phyloP scores from a whole-genome alignment of 208 protist genomes.

The Crithidia thermophila region DNA sequence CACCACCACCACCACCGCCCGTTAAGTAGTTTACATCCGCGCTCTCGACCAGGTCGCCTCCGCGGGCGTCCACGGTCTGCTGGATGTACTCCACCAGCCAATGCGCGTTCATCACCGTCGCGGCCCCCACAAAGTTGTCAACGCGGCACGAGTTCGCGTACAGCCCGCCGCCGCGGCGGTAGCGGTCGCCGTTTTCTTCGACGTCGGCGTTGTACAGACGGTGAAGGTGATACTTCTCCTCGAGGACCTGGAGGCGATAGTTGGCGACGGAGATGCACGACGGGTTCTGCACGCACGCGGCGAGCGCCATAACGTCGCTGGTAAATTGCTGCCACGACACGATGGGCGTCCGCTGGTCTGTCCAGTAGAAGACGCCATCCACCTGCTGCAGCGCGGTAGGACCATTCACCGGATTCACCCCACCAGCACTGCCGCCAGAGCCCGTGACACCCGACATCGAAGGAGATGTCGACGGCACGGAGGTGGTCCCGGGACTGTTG shows the following conservation, averaged over 20 bases:
- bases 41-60: slow-evolving; percentile 75
- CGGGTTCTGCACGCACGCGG: slow-evolving; percentile 53
- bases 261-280: slow-evolving; percentile 51
- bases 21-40: slow-evolving; percentile 3
- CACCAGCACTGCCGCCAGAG: too few species aligned
- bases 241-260: slow-evolving; percentile 88
- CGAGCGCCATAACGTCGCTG: slow-evolving; percentile 57
- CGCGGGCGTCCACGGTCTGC: slow-evolving; percentile 75
- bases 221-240: slow-evolving; percentile 95
- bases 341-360: slow-evolving; percentile 42
- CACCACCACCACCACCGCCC: slow-evolving; percentile 8
- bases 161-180: slow-evolving; percentile 72
- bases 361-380: slow-evolving; percentile 67
- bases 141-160: slow-evolving; percentile 92
- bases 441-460: too few species aligned
- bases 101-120: slow-evolving; percentile 87
- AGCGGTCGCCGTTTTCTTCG: slow-evolving; percentile 68
- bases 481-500: too few species aligned
- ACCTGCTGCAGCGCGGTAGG: slow-evolving; percentile 64
- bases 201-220: slow-evolving; percentile 87
- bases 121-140: slow-evolving; percentile 92
- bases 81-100: slow-evolving; percentile 93
- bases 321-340: slow-evolving; percentile 81
- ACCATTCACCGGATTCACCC: slow-evolving; percentile 11
- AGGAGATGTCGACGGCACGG: too few species aligned